phyloP scores from a whole-genome alignment of 169 alveolate genomes.

The Fabrea salina region DNA sequence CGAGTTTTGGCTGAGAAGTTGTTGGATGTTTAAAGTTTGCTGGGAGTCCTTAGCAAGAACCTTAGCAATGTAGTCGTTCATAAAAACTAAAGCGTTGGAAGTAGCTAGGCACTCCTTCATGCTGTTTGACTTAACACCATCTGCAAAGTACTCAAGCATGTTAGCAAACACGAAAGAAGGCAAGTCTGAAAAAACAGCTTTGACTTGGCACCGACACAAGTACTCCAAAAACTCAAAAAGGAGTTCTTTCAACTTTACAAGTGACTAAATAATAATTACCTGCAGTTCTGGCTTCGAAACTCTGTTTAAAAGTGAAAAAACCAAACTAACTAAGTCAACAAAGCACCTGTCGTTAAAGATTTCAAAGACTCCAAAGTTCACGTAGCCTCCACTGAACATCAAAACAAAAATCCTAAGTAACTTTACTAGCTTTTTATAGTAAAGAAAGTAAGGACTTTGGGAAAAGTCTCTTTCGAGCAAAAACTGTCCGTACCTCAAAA shows the following conservation, averaged over 20 bases:
- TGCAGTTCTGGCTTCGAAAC: neutral
- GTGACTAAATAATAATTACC: neutral
- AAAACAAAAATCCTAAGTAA: neutral
- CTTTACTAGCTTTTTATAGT: neutral
- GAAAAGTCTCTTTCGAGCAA: neutral
- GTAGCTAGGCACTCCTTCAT: constrained; percentile 2
- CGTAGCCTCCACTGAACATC: constrained; percentile 17
- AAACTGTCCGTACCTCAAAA: neutral
- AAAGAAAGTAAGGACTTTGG: neutral
- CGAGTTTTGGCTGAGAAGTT: neutral
- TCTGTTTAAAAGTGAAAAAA: neutral
- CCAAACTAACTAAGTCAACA: neutral
- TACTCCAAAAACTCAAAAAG: neutral
- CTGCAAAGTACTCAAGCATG: neutral
- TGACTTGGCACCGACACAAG: neutral
- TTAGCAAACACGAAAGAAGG: neutral
- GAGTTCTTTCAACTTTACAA: neutral
- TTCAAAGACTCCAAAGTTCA: constrained; percentile 18
- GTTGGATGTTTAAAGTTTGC: neutral
- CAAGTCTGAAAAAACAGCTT: neutral
- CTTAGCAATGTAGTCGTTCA: neutral
- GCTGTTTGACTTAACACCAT: neutral
- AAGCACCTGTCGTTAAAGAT: constrained; percentile 11
- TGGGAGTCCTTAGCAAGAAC: neutral
- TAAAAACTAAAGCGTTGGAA: neutral